Conservation (phyloP, 345 rosid species). For the Syzygium jambos region DNA sequence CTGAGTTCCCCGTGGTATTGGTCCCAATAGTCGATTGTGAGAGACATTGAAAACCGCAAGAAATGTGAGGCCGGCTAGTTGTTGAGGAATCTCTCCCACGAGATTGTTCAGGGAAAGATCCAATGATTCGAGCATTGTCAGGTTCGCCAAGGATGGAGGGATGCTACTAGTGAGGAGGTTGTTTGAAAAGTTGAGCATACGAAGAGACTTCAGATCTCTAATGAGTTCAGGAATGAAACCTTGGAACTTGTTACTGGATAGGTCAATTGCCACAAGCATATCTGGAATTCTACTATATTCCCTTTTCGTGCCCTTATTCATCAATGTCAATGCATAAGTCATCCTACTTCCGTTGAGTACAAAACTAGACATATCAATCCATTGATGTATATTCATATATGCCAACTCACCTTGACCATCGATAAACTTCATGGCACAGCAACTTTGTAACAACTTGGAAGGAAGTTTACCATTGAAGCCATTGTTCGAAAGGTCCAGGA, state of each 20-base stretch:
- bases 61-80: not conserved
- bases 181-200: not conserved
- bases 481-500: not conserved
- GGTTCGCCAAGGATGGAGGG: not conserved
- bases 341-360: too few species aligned
- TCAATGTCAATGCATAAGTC: too few species aligned
- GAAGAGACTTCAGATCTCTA: not conserved
- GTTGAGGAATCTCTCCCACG: not conserved
- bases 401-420: fast-evolving
- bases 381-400: too few species aligned
- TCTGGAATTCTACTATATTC: fast-evolving
- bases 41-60: too few species aligned
- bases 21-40: too few species aligned
- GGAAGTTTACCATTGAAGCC: not conserved
- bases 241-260: too few species aligned
- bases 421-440: fast-evolving
- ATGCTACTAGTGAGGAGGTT: not conserved
- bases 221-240: not conserved
- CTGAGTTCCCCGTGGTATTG: too few species aligned
- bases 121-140: not conserved
- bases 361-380: too few species aligned
- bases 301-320: not conserved
- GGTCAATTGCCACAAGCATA: too few species aligned
- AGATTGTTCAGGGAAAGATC: not conserved
- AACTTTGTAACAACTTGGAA: not conserved